Evolutionary conservation across 495 filamentous ascomycete species (phyloP).

Genomic region (Parathielavia appendiculata): DNA sequence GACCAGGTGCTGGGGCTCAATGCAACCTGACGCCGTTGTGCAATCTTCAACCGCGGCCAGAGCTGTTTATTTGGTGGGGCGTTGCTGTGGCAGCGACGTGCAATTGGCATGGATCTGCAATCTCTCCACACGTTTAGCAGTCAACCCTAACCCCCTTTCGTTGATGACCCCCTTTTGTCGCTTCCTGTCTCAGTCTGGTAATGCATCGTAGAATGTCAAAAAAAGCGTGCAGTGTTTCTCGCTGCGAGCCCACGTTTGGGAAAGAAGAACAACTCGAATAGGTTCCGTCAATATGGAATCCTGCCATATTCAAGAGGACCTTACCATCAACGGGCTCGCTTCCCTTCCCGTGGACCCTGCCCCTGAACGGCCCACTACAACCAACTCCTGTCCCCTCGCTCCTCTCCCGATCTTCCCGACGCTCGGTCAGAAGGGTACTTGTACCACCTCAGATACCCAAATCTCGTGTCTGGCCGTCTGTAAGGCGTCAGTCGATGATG

Average conservation of each 20-base stretch:
- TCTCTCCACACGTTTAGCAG: neutral
- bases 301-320: neutral
- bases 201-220: conserved; percentile 9
- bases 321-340: conserved; percentile 1
- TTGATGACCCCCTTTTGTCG: neutral
- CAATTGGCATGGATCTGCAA: conserved; percentile 8
- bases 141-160: conserved; percentile 19
- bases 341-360: neutral
- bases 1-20: conserved; percentile 10
- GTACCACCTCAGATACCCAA: neutral
- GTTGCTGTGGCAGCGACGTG: conserved; percentile 22
- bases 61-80: conserved; percentile 30
- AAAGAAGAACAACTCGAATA: neutral
- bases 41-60: conserved; percentile 15
- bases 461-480: neutral
- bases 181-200: neutral
- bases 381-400: neutral
- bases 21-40: conserved; percentile 7
- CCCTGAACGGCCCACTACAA: neutral
- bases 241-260: conserved; percentile 14
- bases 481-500: conserved; percentile 1
- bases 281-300: conserved; percentile 3
- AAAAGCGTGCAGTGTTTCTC: conserved; percentile 11
- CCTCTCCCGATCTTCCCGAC: neutral
- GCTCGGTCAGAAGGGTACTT: neutral